Evolutionary conservation across 23 red algal species (phyloP).

Genomic region (Gracilaria gracilis): DNA sequence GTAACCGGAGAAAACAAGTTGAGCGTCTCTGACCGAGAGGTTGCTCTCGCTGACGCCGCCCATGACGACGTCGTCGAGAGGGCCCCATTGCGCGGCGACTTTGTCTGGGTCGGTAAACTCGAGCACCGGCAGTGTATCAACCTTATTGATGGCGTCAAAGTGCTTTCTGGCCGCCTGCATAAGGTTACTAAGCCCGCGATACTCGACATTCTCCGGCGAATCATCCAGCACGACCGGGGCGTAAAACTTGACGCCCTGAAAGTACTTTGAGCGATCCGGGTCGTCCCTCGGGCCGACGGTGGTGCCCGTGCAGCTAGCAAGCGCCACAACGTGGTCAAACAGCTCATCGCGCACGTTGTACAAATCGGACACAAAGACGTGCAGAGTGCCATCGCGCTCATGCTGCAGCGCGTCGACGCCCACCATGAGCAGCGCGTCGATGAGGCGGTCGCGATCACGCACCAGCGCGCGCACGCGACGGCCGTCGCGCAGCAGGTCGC

Average conservation of each 20-base stretch:
- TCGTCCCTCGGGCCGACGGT: conserved; percentile 76
- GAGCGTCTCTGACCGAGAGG: conserved; percentile 35
- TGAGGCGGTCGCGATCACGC: conserved; percentile 52
- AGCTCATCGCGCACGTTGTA: conserved; percentile 82
- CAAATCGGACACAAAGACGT: conserved; percentile 83
- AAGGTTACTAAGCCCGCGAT: conserved; percentile 78
- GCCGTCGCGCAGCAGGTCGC: conserved; percentile 40
- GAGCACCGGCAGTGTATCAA: conserved; percentile 28
- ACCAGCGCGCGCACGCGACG: conserved; percentile 77
- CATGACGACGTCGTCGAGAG: conserved; percentile 98
- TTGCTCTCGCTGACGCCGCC: conserved; percentile 92
- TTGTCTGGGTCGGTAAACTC: conserved; percentile 52
- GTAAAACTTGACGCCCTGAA: conserved; percentile 90
- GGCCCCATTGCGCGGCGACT: conserved; percentile 69
- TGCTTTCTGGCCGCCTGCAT: conserved; percentile 20
- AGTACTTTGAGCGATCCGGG: conserved; percentile 76
- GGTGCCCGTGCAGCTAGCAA: conserved; percentile 83
- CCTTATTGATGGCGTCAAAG: conserved; percentile 31
- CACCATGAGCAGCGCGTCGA: conserved; percentile 44
- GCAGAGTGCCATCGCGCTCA: conserved; percentile 26
- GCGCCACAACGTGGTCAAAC: conserved; percentile 70
- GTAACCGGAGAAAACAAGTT: conserved; percentile 69
- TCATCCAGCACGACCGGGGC: conserved; percentile 75
- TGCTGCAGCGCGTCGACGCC: conserved; percentile 46
- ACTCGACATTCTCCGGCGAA: conserved; percentile 91